phyloP scores from a whole-genome alignment of 2,329 filamentous ascomycete species.

The Ophiostoma sp. region DNA sequence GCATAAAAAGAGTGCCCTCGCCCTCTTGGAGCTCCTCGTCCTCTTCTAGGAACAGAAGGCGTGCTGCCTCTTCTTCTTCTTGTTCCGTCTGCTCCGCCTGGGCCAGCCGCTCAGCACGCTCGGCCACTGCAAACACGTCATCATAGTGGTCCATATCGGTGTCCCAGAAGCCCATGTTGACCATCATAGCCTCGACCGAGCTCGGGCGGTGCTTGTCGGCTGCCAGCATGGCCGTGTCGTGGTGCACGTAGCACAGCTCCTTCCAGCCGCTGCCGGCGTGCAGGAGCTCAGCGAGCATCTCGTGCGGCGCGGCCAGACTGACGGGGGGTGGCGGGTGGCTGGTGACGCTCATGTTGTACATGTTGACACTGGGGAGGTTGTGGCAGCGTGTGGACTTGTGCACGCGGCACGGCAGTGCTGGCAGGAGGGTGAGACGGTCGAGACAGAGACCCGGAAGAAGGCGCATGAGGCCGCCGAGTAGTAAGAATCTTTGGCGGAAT shows the following conservation, averaged over 20 bases:
- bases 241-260: constrained; percentile 32
- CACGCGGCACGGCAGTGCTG: constrained; percentile 28
- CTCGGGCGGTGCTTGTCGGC: constrained; percentile 25
- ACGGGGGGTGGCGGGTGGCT: constrained; percentile 16
- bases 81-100: not conserved
- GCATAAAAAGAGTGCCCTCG: not conserved
- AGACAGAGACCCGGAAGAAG: constrained; percentile 30
- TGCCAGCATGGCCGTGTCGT: constrained; percentile 28
- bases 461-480: constrained; percentile 31
- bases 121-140: constrained; percentile 24
- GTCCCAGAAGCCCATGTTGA: constrained; percentile 33
- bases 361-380: constrained; percentile 22
- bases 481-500: constrained; percentile 23
- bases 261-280: constrained; percentile 29
- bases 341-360: constrained; percentile 25
- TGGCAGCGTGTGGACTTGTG: constrained; percentile 27
- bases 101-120: constrained; percentile 10
- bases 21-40: constrained; percentile 11
- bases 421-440: constrained; percentile 30
- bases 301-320: constrained; percentile 23
- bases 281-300: constrained; percentile 30
- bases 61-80: constrained; percentile 6
- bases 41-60: not conserved
- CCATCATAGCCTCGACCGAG: constrained; percentile 33
- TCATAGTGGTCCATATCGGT: constrained; percentile 27